These are phyloP conservation scores for Agapanthus africanus DNA, from an alignment of 106 monocot species.

Conservation along the genomic window DNA sequence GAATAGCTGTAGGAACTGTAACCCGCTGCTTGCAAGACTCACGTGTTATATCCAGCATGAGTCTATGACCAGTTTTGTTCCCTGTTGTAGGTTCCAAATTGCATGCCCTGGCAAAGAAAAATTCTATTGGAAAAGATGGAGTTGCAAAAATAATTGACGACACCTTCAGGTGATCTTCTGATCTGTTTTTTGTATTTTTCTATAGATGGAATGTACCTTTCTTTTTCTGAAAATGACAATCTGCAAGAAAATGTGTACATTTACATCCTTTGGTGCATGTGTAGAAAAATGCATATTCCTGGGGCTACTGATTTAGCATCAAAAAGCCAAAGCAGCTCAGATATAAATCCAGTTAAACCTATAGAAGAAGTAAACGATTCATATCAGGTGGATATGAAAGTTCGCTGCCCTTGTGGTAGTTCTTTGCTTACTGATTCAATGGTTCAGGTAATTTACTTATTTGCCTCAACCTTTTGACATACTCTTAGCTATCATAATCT, in stretches of 20 bases:
- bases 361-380: conserved; percentile 48
- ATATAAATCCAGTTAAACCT: conserved; percentile 33
- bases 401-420: conserved; percentile 78
- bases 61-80: neutral
- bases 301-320: conserved; percentile 50
- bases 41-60: neutral
- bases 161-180: conserved; percentile 45
- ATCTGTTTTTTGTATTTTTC: neutral
- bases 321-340: conserved; percentile 33
- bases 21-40: no score
- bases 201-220: neutral
- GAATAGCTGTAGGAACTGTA: no score
- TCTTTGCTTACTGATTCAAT: conserved; percentile 56
- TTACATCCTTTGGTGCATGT: conserved; percentile 11
- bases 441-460: conserved; percentile 79
- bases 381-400: conserved; percentile 35
- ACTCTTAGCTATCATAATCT: neutral
- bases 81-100: conserved; percentile 30
- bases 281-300: conserved; percentile 69
- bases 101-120: conserved; percentile 35
- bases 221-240: neutral
- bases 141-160: conserved; percentile 73
- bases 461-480: no score
- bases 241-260: neutral
- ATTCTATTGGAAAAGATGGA: conserved; percentile 26